Percentiles rank a stretch among this genome's conserved stretches.
Conservation (phyloP, 306 rosid genomes). For the Luffa acutangula region DNA sequence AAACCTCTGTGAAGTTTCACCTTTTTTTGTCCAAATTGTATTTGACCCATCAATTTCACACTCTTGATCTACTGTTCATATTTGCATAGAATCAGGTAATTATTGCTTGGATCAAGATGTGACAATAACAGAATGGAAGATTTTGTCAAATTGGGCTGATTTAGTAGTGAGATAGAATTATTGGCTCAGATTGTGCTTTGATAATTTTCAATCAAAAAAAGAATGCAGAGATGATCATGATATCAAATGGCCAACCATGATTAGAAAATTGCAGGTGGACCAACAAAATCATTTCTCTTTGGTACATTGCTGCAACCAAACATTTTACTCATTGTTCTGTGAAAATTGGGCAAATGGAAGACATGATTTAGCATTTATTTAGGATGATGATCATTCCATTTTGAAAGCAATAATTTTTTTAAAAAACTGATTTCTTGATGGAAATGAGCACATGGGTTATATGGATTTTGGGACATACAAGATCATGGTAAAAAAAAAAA, state of each 20-base stretch:
- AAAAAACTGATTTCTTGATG: background rate
- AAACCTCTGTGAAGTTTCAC: background rate
- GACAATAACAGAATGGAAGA: background rate
- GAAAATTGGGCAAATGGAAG: background rate
- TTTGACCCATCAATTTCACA: background rate
- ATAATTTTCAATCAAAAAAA: background rate
- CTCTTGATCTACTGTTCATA: background rate
- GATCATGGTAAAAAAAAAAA: background rate
- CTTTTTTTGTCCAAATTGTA: background rate
- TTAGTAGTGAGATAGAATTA: background rate
- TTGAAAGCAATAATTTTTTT: background rate
- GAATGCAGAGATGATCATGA: background rate
- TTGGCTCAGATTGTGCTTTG: background rate
- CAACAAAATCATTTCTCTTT: background rate
- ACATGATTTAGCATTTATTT: background rate
- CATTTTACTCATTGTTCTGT: background rate
- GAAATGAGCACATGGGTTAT: background rate
- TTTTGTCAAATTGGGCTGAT: background rate
- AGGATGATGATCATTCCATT: background rate
- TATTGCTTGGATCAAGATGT: background rate
- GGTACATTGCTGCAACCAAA: background rate
- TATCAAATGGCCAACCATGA: background rate
- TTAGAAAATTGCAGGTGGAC: slow-evolving; percentile 4
- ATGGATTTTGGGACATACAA: background rate
- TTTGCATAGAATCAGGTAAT: background rate